Conservation (phyloP, 169 alveolate species). For the Besnoitia besnoiti region DNA sequence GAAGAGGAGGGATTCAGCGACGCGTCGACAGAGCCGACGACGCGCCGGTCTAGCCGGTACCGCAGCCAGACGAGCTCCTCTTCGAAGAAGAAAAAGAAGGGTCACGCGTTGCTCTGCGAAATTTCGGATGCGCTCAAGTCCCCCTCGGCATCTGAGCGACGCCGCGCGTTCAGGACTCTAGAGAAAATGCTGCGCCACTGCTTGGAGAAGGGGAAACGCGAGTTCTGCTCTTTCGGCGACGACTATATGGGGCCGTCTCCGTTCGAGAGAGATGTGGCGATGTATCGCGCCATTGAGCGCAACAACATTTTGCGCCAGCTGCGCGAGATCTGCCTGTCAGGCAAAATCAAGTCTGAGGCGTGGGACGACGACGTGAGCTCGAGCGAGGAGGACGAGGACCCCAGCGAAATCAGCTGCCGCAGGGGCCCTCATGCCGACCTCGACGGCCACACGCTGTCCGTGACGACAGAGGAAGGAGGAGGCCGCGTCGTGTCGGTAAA, state of each 20-base stretch:
- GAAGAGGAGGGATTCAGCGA: slow-evolving; percentile 17
- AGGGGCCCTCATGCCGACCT: no score
- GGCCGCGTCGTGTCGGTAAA: background rate
- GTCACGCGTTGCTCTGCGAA: background rate
- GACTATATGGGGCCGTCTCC: background rate
- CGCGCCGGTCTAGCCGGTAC: background rate
- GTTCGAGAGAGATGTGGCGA: slow-evolving; percentile 13
- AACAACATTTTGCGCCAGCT: background rate
- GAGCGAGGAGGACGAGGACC: background rate
- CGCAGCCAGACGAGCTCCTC: background rate
- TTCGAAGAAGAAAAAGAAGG: background rate
- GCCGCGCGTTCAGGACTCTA: background rate
- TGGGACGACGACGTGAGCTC: background rate
- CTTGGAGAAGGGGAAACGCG: background rate
- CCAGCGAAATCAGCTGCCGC: background rate
- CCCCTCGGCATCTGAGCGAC: background rate
- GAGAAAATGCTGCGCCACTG: background rate
- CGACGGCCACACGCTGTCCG: no score
- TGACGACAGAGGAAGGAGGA: background rate
- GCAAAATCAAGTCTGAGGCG: background rate
- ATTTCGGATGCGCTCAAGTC: background rate
- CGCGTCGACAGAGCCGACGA: slow-evolving; percentile 16
- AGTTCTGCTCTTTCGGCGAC: background rate
- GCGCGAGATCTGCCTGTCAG: slow-evolving; percentile 1
- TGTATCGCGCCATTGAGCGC: background rate